Base-by-base conservation (phyloP, 495 filamentous ascomycete species). In the Podospora comata region DNA sequence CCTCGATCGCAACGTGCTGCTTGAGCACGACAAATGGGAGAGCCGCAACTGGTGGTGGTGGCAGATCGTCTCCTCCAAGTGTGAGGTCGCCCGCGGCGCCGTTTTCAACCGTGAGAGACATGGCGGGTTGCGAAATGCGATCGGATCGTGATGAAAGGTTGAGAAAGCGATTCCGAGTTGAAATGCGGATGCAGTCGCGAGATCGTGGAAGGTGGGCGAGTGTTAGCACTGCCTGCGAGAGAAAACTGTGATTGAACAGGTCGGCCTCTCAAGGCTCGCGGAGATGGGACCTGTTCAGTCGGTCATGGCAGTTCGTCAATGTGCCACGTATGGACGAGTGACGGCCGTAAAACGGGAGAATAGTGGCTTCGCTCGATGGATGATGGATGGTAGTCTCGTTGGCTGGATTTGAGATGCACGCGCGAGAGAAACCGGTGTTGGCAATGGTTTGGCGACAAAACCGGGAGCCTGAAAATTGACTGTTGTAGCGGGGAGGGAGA, bases 1-100 rank as follows among this genome's bases (percentile, higher is more conserved):
- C 84, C 67, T 98, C 94, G 64, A 98, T 82, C 68, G 93, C 89
- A 64, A 99, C 88, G 75, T 89, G 90, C 78, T 98, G 95, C 72
- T 91, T 87, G n/a, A 88, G 79, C 9, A 95, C 83, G 20, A 86
- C 85, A 73, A 70, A 78, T 16, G 66, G 73, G 62, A 76, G 72
- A 67, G 69, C 69, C 19, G 59, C 64, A 48, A 11, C 39, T 48
- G 39, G 39, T 48, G 39, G 39, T 20, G 44, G 3, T 2, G 65
- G 69, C 23, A 68, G 48, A 5, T 71, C 71, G 18, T 53, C 18
- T 5, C 48, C 65, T 4, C 23, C 48, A 19, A 64, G 59, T 32
- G 7, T 7, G 20, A 63, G 70, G 59, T 71, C 70, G 57, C 60
- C 64, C 23, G 20, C 32, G 3, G 23, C 20, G 2, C 68, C 70